Evolutionary conservation across 2,329 filamentous ascomycete species (phyloP).

Genomic region (Penicillium aurantiogriseum): DNA sequence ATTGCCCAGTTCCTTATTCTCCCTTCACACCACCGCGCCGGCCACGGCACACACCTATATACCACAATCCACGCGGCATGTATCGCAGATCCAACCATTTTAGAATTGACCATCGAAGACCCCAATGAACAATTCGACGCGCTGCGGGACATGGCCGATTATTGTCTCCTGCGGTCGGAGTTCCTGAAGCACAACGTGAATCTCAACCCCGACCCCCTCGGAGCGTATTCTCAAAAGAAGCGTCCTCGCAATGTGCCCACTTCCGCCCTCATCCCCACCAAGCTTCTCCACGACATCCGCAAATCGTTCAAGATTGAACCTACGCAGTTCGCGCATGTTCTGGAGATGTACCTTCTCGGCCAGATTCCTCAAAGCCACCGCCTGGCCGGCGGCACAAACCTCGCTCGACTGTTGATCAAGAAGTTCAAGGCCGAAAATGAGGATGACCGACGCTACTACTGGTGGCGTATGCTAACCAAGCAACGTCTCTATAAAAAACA

Average conservation of each 20-base stretch:
- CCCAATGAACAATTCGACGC: slow-evolving; percentile 72
- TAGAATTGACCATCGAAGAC: slow-evolving; percentile 90
- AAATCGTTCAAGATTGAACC: slow-evolving; percentile 57
- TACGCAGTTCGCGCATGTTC: slow-evolving; percentile 61
- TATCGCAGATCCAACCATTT: slow-evolving; percentile 64
- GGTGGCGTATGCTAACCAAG: slow-evolving; percentile 64
- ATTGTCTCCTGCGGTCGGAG: slow-evolving; percentile 54
- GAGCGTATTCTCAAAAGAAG: slow-evolving; percentile 34
- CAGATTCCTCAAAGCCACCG: slow-evolving; percentile 53
- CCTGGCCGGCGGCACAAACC: slow-evolving; percentile 49
- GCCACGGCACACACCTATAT: slow-evolving; percentile 79
- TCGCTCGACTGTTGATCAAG: slow-evolving; percentile 51
- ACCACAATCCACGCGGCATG: slow-evolving; percentile 71
- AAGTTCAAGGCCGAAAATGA: slow-evolving; percentile 49
- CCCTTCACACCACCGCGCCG: slow-evolving; percentile 78
- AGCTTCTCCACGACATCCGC: slow-evolving; percentile 51
- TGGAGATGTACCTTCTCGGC: slow-evolving; percentile 62
- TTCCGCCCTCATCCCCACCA: slow-evolving; percentile 54
- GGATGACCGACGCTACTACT: slow-evolving; percentile 61
- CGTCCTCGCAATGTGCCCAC: slow-evolving; percentile 47
- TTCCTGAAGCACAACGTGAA: slow-evolving; percentile 49
- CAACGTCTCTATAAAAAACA: slow-evolving; percentile 62
- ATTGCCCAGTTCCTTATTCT: slow-evolving; percentile 93
- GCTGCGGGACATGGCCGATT: slow-evolving; percentile 62
- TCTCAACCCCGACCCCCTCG: slow-evolving; percentile 47